Evolutionary conservation across 345 rosid species (phyloP), one percentile per base, ranked within the genome.

Genomic region (Lepidium aucheri): DNA sequence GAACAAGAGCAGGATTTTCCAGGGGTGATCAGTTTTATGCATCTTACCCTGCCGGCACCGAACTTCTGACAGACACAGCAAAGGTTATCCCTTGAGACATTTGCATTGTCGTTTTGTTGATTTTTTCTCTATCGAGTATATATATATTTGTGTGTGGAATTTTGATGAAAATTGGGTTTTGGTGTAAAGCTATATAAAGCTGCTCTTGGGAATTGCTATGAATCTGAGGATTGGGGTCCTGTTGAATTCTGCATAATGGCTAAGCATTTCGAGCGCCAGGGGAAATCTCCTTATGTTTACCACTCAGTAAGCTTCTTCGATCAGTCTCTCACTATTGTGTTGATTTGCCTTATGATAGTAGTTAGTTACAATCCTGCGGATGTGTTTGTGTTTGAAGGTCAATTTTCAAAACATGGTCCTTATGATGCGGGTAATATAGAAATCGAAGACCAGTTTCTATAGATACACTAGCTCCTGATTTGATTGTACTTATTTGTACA

Each of bases 231-330:
- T 13, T 87, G 96, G 98, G 88, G 93, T 69, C 84, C 98, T 13
- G 78, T 89, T 3, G 96, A 92, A 61, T 92, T 65, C 79, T 76
- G 80, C 76, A 81, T 89, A 71, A 85, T 89, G 91, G 80, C 84
- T 66, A 92, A 89, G 71, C 98, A 92, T 75, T 92, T 92, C 24
- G 95, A 89, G 38, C 98, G 93, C 24, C 98, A 92, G 74, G 98
- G 87, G 30, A 89, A 92, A 67, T 82, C 91, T 0, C 97, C 98
- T 1, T 92, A 92, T 58, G 91, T 96, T 4, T 92, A 92, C 72
- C 97, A 92, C 70, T 78, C 97, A 0, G 98, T 89, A 76, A 81
- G 90, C 75, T 54, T 5, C 56, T 3, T 35, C 4, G 32, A 41
- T 39, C 22, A n/a, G n/a, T 28, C 57, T 47, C 22, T 36, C 63